phyloP scores from a whole-genome alignment of 768 basidiomycete genomes.

The Pulveroboletus sp. region DNA sequence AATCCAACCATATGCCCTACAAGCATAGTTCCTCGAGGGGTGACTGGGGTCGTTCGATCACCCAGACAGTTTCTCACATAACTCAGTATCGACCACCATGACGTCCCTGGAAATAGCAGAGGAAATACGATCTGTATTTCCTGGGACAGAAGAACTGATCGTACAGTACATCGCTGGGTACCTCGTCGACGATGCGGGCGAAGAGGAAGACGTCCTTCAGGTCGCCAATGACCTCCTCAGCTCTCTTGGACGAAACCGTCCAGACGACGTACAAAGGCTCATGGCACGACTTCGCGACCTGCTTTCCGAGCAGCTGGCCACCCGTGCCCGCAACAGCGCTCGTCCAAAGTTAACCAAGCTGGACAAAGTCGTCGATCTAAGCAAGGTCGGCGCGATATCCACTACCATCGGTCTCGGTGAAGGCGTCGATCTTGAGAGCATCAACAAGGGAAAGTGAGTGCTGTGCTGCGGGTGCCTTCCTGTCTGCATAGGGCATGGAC shows the following conservation, averaged over 20 bases:
- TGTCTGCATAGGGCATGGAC: constrained; percentile 1
- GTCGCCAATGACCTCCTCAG: constrained; percentile 69
- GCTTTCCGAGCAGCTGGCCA: constrained; percentile 58
- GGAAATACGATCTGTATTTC: constrained; percentile 64
- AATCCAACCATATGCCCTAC: constrained; percentile 9
- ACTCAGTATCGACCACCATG: constrained; percentile 36
- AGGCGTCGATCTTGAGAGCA: constrained; percentile 85
- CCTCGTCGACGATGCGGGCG: constrained; percentile 82
- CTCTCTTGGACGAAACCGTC: constrained; percentile 64
- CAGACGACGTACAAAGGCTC: constrained; percentile 58
- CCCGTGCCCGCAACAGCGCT: constrained; percentile 51
- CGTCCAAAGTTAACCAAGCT: constrained; percentile 69
- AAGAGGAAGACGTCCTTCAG: constrained; percentile 83
- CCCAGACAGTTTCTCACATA: background rate
- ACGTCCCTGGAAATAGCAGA: constrained; percentile 73
- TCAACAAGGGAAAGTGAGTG: constrained; percentile 88
- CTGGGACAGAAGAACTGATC: constrained; percentile 79
- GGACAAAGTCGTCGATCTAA: constrained; percentile 87
- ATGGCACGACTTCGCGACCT: constrained; percentile 60
- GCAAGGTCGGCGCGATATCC: constrained; percentile 70
- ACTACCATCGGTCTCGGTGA: constrained; percentile 75
- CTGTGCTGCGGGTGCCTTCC: constrained; percentile 6
- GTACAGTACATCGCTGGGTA: constrained; percentile 86
- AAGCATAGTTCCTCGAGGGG: background rate
- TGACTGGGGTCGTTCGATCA: background rate